A percentile compares a stretch with the other conserved stretches of the same genome.
Conservation (phyloP, 257 asterid species). For the Primulina huaijiensis region DNA sequence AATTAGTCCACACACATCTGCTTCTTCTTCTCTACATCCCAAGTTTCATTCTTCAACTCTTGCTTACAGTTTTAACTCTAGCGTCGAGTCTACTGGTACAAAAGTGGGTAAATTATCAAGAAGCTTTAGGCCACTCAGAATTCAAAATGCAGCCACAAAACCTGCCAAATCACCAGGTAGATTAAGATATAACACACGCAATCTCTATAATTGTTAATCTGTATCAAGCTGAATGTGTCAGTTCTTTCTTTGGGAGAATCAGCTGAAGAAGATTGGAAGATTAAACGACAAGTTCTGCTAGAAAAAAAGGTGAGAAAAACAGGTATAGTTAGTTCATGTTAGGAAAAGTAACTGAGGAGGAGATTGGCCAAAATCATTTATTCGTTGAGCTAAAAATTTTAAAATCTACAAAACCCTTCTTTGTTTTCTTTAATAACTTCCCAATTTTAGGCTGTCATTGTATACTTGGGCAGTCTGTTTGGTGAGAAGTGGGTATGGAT, state of each 20-base stretch:
- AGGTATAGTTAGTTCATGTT: too few relatives aligned
- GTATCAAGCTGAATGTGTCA: slow-evolving; percentile 8
- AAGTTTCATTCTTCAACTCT: slow-evolving; percentile 35
- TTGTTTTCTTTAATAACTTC: neutral
- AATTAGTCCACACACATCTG: slow-evolving; percentile 39
- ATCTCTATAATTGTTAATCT: neutral
- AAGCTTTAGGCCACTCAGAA: slow-evolving; percentile 33
- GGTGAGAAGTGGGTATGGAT: slow-evolving; percentile 5
- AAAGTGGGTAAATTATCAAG: slow-evolving; percentile 29
- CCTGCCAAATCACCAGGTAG: slow-evolving; percentile 82
- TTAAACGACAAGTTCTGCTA: slow-evolving; percentile 56
- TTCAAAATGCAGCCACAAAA: slow-evolving; percentile 68
- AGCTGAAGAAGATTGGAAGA: slow-evolving; percentile 97
- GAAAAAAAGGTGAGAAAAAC: slow-evolving; percentile 60
- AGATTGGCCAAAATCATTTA: neutral
- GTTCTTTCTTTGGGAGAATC: slow-evolving; percentile 36
- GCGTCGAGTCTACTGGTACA: slow-evolving; percentile 33
- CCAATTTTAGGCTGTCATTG: neutral
- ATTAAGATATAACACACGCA: neutral
- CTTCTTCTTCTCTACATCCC: slow-evolving; percentile 35
- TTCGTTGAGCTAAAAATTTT: neutral
- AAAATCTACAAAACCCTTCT: neutral
- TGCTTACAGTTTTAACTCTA: slow-evolving; percentile 28
- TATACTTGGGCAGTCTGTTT: neutral
- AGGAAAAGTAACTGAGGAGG: neutral